Percentiles rank a stretch among this genome's conserved stretches.
Evolutionary conservation across 345 rosid genomes (phyloP).

Genomic region (Anastatica hierochuntica): DNA sequence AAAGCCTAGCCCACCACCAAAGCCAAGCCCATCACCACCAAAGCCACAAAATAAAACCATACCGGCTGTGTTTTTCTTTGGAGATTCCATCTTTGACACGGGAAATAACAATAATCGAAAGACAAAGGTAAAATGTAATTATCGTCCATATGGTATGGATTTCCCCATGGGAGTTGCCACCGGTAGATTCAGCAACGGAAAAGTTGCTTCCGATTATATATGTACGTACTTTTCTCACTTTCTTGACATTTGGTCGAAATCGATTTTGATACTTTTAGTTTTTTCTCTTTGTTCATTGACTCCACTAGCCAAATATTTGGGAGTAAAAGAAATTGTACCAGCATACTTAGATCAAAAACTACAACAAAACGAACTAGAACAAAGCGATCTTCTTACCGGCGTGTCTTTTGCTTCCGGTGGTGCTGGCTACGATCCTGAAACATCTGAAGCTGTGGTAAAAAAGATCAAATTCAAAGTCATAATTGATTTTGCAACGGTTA

Average conservation of each 20-base stretch:
- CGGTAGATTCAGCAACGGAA: slow-evolving; percentile 52
- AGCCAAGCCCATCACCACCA: neutral
- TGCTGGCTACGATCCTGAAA: no score
- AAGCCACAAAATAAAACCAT: slow-evolving; percentile 15
- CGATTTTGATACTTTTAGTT: no score
- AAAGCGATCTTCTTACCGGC: slow-evolving; percentile 58
- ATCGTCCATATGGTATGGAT: slow-evolving; percentile 46
- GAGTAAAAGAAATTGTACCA: slow-evolving; percentile 44
- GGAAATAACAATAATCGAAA: slow-evolving; percentile 43
- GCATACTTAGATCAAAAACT: slow-evolving; percentile 45
- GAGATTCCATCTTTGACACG: slow-evolving; percentile 50
- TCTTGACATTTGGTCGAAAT: no score
- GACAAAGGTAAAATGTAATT: slow-evolving; percentile 35
- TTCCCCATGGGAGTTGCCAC: slow-evolving; percentile 36
- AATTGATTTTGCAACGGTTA: no score
- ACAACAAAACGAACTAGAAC: no score
- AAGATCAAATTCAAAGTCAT: no score
- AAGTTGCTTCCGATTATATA: slow-evolving; percentile 35
- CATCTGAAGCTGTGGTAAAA: no score
- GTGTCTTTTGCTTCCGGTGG: slow-evolving; percentile 68
- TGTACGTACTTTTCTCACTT: slow-evolving; percentile 9
- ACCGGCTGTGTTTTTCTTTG: slow-evolving; percentile 37
- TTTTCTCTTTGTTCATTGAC: no score
- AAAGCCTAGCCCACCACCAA: slow-evolving; percentile 5
- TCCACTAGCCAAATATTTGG: slow-evolving; percentile 44